Evolutionary conservation across 208 protist genomes (phyloP).

Genomic region (Endotrypanum monterogeii): DNA sequence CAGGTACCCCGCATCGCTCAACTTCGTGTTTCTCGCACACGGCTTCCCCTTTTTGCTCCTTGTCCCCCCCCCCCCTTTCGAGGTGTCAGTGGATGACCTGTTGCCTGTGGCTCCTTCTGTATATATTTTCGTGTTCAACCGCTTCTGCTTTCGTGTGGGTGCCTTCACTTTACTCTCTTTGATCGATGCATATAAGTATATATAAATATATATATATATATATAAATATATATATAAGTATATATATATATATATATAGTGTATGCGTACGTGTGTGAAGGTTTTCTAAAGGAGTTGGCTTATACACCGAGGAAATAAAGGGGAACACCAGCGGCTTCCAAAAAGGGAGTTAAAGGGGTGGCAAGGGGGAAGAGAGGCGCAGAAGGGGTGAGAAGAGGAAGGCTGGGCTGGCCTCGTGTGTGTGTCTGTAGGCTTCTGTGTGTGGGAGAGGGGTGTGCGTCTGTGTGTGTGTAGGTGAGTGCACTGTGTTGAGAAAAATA

Average conservation of each 20-base stretch:
- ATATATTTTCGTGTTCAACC: neutral
- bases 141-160: neutral
- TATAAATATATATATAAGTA: too few species aligned
- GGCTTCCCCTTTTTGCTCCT: neutral
- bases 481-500: too few species aligned
- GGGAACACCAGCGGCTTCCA: neutral
- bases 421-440: neutral
- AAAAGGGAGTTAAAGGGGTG: neutral
- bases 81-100: neutral
- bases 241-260: too few species aligned
- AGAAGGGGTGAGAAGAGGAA: neutral
- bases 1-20: conserved; percentile 1
- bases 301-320: too few species aligned
- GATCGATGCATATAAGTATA: neutral
- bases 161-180: neutral
- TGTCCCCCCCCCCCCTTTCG: neutral
- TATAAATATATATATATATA: too few species aligned
- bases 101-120: too few species aligned
- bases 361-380: neutral
- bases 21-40: neutral
- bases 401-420: conserved; percentile 1
- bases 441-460: neutral
- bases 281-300: too few species aligned
- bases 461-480: conserved; percentile 3
- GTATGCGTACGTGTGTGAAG: too few species aligned